Conservation (phyloP, 805 yeast species). For the Starmerella bombicola region DNA sequence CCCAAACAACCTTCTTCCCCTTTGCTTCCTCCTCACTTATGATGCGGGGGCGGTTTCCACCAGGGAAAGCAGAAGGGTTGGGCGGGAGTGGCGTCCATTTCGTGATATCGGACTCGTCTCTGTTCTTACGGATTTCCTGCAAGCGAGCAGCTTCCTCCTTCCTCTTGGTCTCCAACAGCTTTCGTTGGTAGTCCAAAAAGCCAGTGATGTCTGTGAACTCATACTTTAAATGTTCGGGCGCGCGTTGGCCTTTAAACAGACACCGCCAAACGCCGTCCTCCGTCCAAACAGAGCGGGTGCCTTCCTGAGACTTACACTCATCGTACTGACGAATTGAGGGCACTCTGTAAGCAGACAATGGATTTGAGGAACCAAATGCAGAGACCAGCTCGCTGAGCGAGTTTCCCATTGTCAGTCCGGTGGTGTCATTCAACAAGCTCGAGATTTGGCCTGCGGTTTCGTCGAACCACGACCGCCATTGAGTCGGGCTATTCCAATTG, state of each 20-base stretch:
- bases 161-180: slow-evolving; percentile 5
- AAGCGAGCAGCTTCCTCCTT: slow-evolving; percentile 1
- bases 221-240: slow-evolving; percentile 13
- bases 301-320: slow-evolving; percentile 51
- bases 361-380: background rate
- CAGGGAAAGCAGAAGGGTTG: background rate
- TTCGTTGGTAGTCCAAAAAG: slow-evolving; percentile 37
- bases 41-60: slow-evolving; percentile 9
- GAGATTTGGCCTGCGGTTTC: background rate
- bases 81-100: background rate
- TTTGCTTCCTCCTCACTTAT: slow-evolving; percentile 23
- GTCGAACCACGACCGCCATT: slow-evolving; percentile 1
- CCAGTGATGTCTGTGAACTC: slow-evolving; percentile 50
- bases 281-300: slow-evolving; percentile 77
- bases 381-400: slow-evolving; percentile 2
- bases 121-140: background rate
- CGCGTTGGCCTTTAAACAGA: slow-evolving; percentile 35
- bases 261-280: slow-evolving; percentile 81
- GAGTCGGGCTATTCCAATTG: background rate
- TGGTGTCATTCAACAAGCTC: slow-evolving; percentile 3
- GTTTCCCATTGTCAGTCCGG: background rate
- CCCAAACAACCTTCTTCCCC: slow-evolving; percentile 26
- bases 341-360: slow-evolving; percentile 36
- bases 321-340: slow-evolving; percentile 48
- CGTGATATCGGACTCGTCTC: background rate